Base-by-base conservation (phyloP, 192 early-diverging fungal genomes). In the Coemansia sp. region DNA sequence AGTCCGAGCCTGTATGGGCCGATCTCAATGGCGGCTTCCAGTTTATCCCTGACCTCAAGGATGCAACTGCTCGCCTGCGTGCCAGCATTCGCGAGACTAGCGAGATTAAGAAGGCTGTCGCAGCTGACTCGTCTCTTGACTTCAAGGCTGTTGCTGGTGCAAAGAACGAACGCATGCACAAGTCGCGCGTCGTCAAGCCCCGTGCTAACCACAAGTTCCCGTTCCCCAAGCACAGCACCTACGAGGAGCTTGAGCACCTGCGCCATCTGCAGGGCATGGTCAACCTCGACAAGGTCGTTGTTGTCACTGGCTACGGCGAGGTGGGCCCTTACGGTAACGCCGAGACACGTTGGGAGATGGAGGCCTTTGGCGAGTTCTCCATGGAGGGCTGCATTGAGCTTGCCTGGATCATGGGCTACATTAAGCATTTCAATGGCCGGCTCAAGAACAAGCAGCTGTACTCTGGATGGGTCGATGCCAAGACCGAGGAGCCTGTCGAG, bases 291-390 rank as follows among this genome's bases (percentile, higher is more conserved):
- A 90, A 95, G 80, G 91, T 94, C 6, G 89, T 96, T 51, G 96
- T 98, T 11, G 86, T 96, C 36, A 92, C 94, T 43, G 96, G 96
- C 48, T 98, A 95, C 72, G 91, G 92, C 78, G 96, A 98, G 75
- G 91, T 98, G 18, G 93, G 94, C 5, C 96, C 96, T 5, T 95
- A 89, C 83, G 96, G 96, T 74, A 90, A 91, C 61, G 87, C 91
- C n/a, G 89, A 94, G 71, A 98, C 95, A 53, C 92, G 96, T 58
- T 98, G 96, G 96, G 96, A 98, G 76, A 95, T 98, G 91, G 96
- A 98, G 78, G 89, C 94, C 45, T 79, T 86, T 54, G 96, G 96
- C 71, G 75, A 76, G 72, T 71, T 77, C 36, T 82, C 79, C 67
- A 68, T 76, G 15, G 79, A 82, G 43, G 79, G 94, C 32, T 95